Base-by-base conservation (phyloP, 2,329 filamentous ascomycete species). In the Epicoccum nigrum region DNA sequence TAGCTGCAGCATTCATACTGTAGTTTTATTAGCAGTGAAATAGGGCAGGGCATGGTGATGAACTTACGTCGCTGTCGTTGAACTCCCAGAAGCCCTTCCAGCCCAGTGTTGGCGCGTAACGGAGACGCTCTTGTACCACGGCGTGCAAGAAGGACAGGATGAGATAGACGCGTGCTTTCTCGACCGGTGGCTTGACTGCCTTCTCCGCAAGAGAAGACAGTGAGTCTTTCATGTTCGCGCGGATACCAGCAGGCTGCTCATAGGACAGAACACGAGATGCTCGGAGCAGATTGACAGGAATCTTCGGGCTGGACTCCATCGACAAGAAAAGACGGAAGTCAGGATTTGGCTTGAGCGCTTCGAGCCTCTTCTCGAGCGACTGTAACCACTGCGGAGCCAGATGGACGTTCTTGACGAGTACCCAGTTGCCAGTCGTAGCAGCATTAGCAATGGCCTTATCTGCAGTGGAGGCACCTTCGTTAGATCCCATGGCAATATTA, bases 21-120 rank as follows among this genome's bases (percentile, higher is more conserved):
- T 45, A 41, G 11, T 33, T 17, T 17, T 34, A 41, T 77, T 68
- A 80, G 74, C 46, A 64, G n/a, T 17, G 15, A 19, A 20, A 28
- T 34, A 47, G 15, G 0, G 9, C 4, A 35, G n/a, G 5, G 6
- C 15, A 1, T 32, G 20, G 5, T 27, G 16, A 2, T 44, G 9
- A 16, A 86, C 90, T 89, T 84, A 95, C 90, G 76, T 99, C 94
- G 64, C 92, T 96, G 75, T 99, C 95, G 71, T 99, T 99, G 75
- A 99, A 99, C 76, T 99, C 95, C 94, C 95, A 99, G 82, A 97
- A 96, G 45, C 92, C 91, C 79, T 96, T 97, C 94, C 94, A 99
- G 54, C 94, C 94, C 47, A 99, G 80, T 50, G 83, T 93, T 0
- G 94, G 95, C 19, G 93, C 92, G 72, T 99, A 99, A 56, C 94